Conservation (phyloP, 768 basidiomycete genomes). For the Tylopilus plumbeoviolaceoides region DNA sequence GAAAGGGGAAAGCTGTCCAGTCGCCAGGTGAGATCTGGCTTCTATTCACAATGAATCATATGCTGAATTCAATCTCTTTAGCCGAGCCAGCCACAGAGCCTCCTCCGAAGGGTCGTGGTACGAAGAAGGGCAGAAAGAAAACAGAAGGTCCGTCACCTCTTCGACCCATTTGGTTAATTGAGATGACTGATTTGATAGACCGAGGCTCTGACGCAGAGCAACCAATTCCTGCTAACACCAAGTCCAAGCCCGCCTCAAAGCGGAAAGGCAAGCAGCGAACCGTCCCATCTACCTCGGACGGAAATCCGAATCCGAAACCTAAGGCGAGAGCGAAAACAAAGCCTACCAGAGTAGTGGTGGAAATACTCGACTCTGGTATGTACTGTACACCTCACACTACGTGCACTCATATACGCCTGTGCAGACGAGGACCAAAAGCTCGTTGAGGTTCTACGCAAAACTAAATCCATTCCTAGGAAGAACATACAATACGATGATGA, state of each 20-base stretch:
- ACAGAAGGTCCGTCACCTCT: background rate
- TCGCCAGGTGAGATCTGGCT: background rate
- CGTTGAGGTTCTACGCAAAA: conserved; percentile 20
- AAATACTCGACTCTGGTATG: conserved; percentile 15
- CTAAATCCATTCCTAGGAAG: background rate
- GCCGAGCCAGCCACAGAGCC: conserved; percentile 1
- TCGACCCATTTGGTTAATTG: background rate
- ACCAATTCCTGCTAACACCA: background rate
- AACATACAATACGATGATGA: background rate
- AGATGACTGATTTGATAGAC: background rate
- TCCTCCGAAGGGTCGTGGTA: conserved; percentile 15
- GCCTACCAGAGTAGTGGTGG: conserved; percentile 1
- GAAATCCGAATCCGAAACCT: conserved; percentile 3
- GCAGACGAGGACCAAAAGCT: conserved; percentile 29
- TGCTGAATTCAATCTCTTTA: background rate
- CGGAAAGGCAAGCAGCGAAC: conserved; percentile 4
- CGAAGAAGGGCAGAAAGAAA: conserved; percentile 13
- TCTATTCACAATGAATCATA: background rate
- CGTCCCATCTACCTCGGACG: background rate
- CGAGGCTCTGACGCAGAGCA: conserved; percentile 3
- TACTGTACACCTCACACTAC: background rate
- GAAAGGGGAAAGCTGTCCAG: conserved; percentile 5
- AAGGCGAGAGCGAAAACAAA: conserved; percentile 9
- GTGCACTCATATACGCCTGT: background rate
- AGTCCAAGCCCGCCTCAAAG: conserved; percentile 7